Base-by-base conservation (phyloP, 2,329 filamentous ascomycete genomes). In the Aspergillus thermomutatus region DNA sequence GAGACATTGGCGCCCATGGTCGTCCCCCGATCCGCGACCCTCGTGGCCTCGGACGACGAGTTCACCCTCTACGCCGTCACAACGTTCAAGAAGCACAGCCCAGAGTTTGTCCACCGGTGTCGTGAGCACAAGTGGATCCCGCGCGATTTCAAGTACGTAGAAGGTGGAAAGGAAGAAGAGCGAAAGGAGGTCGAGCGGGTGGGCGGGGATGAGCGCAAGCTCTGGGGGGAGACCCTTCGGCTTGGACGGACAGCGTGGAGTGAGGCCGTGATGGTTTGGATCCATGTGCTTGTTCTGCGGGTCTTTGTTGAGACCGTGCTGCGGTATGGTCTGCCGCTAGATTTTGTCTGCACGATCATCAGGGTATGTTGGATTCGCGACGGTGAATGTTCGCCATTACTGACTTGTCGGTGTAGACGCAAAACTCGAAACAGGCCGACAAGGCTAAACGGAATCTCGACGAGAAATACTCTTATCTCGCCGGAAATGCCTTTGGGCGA, bases 301-400 rank as follows among this genome's bases (percentile, higher is more conserved):
- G 92, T 97, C 21, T 99, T 97, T 75, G 94, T 99, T 21, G 94
- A 99, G 82, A 96, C 92, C 4, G 94, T 99, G n/a, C 80, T 99
- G 70, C 86, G 94, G 63, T 99, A 99, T 70, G 94, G 94, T 27
- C 76, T 99, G 66, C 94, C 94, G 49, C 78, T 97, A 62, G 90
- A 95, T 66, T 99, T 93, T 75, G 87, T 96, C 50, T 90, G 88
- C 65, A 91, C 87, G 17, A 78, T 97, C 64, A 80, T 97, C 60
- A 88, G 91, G 87, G 92, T 96, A 83, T 65, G 85, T 70, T 56
- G 19, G 34, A 10, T 23, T 25, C 27, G 43, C 11, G 48, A 40
- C 34, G 14, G 31, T 45, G 7, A 19, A 46, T 19, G 17, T 2
- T 17, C 17, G 19, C 40, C 5, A 47, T 50, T 52, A 3, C 2